Evolutionary conservation across 2,329 filamentous ascomycete species (phyloP).

Genomic region (Cyanodermella asteris): DNA sequence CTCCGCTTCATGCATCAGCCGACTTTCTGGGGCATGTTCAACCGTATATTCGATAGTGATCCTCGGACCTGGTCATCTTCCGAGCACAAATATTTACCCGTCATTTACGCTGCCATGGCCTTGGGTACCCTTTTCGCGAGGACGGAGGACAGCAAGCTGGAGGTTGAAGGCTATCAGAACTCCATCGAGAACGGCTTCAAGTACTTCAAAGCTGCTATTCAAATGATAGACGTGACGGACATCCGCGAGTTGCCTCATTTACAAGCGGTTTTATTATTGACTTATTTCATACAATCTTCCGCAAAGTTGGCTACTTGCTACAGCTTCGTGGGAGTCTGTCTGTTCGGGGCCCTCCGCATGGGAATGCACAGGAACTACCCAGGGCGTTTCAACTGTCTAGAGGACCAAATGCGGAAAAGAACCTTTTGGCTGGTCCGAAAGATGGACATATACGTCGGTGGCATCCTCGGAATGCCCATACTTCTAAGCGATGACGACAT

Average conservation of each 20-base stretch:
- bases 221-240: conserved; percentile 37
- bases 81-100: conserved; percentile 46
- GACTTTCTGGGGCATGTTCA: conserved; percentile 54
- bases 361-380: conserved; percentile 54
- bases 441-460: conserved; percentile 29
- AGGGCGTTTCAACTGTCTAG: conserved; percentile 46
- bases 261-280: conserved; percentile 58
- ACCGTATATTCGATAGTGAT: conserved; percentile 53
- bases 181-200: conserved; percentile 43
- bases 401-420: conserved; percentile 50
- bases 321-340: conserved; percentile 55
- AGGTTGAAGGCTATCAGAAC: conserved; percentile 24
- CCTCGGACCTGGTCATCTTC: conserved; percentile 39
- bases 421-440: conserved; percentile 30
- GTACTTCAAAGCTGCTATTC: conserved; percentile 48
- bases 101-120: conserved; percentile 48
- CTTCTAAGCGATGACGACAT: conserved; percentile 29
- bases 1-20: conserved; percentile 62
- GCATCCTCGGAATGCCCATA: conserved; percentile 24
- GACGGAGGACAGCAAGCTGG: conserved; percentile 27
- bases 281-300: conserved; percentile 59
- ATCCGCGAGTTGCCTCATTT: conserved; percentile 54
- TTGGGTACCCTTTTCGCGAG: conserved; percentile 53
- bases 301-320: conserved; percentile 63
- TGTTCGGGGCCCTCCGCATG: conserved; percentile 54